phyloP scores from a whole-genome alignment of 2,329 filamentous ascomycete species.

The Aspergillus pseudotamarii region DNA sequence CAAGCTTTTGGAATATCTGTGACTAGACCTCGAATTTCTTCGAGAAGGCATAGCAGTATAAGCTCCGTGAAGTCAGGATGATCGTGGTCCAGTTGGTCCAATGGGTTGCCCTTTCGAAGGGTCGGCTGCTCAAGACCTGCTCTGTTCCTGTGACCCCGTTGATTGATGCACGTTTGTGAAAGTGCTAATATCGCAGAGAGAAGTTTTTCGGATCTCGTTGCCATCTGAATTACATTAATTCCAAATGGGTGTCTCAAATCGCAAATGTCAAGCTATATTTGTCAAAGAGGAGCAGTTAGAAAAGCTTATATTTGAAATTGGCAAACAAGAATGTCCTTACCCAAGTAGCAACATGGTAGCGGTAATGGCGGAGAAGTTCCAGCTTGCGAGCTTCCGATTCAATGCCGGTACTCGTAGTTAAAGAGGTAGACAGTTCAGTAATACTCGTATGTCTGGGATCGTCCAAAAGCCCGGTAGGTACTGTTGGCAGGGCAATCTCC shows the following conservation, averaged over 20 bases:
- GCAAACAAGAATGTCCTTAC: neutral
- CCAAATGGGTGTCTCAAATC: constrained; percentile 48
- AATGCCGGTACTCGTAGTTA: neutral
- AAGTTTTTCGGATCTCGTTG: constrained; percentile 22
- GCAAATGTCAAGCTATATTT: constrained; percentile 46
- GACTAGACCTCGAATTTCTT: constrained; percentile 19
- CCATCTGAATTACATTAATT: constrained; percentile 36
- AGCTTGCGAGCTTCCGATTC: constrained; percentile 25
- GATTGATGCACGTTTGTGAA: constrained; percentile 22
- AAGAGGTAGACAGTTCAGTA: neutral
- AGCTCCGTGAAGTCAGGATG: constrained; percentile 14
- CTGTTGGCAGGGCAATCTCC: neutral
- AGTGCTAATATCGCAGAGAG: constrained; percentile 24
- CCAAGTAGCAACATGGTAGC: constrained; percentile 31
- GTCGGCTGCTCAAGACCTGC: neutral
- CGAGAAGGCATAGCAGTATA: constrained; percentile 19
- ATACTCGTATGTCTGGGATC: neutral
- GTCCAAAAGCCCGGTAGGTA: neutral
- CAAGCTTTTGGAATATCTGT: constrained; percentile 20
- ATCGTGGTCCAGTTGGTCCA: neutral
- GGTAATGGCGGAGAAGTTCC: constrained; percentile 47
- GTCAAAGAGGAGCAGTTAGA: neutral
- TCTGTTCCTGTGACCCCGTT: neutral
- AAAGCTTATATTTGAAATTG: neutral
- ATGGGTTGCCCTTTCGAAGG: neutral